phyloP scores from a whole-genome alignment of 2,329 filamentous ascomycete genomes.

The Aspergillus puulaauensis region DNA sequence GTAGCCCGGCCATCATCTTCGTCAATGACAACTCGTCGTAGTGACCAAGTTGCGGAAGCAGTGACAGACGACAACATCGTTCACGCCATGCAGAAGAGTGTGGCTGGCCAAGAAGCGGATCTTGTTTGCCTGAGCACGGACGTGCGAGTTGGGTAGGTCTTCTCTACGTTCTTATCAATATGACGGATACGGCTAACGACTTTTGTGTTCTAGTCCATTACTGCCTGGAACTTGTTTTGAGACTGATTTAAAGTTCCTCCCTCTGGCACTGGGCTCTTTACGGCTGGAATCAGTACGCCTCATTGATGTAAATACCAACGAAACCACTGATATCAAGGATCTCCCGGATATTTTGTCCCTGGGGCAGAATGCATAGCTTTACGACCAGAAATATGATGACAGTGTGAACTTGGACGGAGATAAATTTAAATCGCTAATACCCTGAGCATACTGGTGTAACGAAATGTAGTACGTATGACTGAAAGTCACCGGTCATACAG shows the following conservation, averaged over 20 bases:
- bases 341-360: constrained; percentile 55
- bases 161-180: background rate
- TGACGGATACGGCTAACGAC: constrained; percentile 5
- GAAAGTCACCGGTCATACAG: background rate
- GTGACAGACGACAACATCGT: constrained; percentile 58
- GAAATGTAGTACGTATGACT: background rate
- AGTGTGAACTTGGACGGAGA: background rate
- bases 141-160: constrained; percentile 55
- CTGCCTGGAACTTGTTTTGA: constrained; percentile 57
- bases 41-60: constrained; percentile 48
- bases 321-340: constrained; percentile 56
- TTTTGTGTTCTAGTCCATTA: constrained; percentile 45
- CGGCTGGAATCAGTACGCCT: constrained; percentile 55
- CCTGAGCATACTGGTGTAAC: background rate
- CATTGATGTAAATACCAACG: constrained; percentile 56
- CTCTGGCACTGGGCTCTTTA: constrained; percentile 51
- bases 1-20: constrained; percentile 46
- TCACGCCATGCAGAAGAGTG: constrained; percentile 55
- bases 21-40: constrained; percentile 38
- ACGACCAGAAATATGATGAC: background rate
- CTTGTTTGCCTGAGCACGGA: constrained; percentile 59
- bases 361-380: constrained; percentile 20
- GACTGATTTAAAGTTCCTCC: constrained; percentile 55
- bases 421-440: background rate
- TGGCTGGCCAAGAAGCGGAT: constrained; percentile 50